phyloP scores from a whole-genome alignment of 2,329 filamentous ascomycete species.

The Trichoderma aggressivum region DNA sequence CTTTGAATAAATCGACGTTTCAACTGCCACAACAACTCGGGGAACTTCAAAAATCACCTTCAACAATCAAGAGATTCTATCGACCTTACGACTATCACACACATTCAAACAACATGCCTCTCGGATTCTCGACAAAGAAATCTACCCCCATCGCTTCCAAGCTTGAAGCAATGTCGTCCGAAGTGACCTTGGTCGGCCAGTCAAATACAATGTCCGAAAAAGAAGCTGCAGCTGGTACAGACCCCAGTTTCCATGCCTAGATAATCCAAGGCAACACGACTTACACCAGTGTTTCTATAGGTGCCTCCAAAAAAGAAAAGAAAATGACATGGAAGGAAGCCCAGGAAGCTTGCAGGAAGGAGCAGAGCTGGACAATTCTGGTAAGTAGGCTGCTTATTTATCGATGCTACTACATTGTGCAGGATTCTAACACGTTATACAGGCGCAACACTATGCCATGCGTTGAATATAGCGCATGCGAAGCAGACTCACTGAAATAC shows the following conservation, averaged over 20 bases:
- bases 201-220: not conserved
- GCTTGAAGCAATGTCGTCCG: constrained; percentile 7
- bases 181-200: constrained; percentile 3
- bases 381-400: not conserved
- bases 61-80: not conserved
- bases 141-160: not conserved
- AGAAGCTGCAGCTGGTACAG: not conserved
- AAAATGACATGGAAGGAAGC: constrained; percentile 18
- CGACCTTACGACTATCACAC: not conserved
- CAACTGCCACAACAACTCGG: not conserved
- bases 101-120: not conserved
- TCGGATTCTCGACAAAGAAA: constrained; percentile 3
- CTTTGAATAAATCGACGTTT: not conserved
- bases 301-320: not conserved
- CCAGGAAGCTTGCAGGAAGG: not conserved
- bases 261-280: not conserved
- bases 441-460: not conserved
- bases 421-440: not conserved
- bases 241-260: not conserved
- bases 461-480: not conserved
- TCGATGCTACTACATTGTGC: not conserved
- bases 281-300: not conserved
- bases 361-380: constrained; percentile 4
- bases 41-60: not conserved
- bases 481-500: not conserved